Base-by-base conservation (phyloP, 345 rosid species). In the Citrus australasica region DNA sequence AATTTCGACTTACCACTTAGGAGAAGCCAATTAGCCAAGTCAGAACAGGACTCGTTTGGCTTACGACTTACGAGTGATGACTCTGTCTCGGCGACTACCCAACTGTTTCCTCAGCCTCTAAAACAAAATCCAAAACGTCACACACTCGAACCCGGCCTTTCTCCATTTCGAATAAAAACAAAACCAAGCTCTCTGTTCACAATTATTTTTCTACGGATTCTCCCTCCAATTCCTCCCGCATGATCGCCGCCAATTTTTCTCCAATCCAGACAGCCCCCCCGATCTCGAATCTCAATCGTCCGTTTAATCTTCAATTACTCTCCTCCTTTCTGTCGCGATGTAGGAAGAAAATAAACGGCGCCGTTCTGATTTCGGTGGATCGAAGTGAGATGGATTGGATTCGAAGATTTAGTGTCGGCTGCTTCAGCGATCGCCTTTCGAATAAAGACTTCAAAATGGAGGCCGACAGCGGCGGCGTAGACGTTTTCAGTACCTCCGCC, bases 381-480 rank as follows among this genome's bases (percentile, higher is more conserved):
- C 74, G 22, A 81, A 86, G 71, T 51, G 59, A 40, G 70, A 81
- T 88, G 91, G 87, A 82, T 72, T 82, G 81, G 81, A 42, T 82
- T 33, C 80, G 79, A 80, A 71, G 79, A 42, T 71, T 92, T 72
- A 82, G 81, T 30, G 71, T 80, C 62, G 87, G 92, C 14, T 94
- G 93, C 83, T 89, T 94, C 72, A 82, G 77, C 67, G 85, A 80
- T 69, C 76, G 55, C 61, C 79, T 56, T 19, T 64, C 42, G 21
- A 69, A 62, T 71, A 75, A 63, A 73, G 77, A 66, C 25, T 62
- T 89, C 55, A 81, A 83, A 81, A 82, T 90, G 78, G 93, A 91
- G 89, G 80, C 74, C 5, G 88, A 91, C 27, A 90, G 87, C 75
- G 93, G 92, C 73, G 94, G 97, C 24, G 90, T 88, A 77, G 91